phyloP scores from a whole-genome alignment of 2,329 filamentous ascomycete genomes.

The Chaetomiaceae sp. region DNA sequence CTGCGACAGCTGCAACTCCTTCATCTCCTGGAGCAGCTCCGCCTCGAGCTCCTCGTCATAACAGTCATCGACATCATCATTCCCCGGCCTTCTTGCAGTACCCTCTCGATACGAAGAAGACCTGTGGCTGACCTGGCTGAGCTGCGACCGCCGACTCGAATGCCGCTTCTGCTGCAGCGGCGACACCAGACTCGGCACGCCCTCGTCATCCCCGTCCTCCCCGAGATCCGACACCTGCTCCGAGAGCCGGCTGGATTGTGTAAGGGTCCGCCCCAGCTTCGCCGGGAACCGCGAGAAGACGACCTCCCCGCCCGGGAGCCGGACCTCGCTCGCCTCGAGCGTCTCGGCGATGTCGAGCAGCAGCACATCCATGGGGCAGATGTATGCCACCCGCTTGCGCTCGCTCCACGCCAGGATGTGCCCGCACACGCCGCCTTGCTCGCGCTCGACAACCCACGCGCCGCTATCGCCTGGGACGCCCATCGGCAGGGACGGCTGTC shows the following conservation, averaged over 20 bases:
- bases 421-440: constrained; percentile 74
- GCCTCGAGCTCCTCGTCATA: constrained; percentile 24
- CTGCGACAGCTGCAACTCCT: constrained; percentile 16
- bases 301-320: constrained; percentile 54
- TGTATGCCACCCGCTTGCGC: constrained; percentile 78
- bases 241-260: constrained; percentile 13
- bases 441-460: constrained; percentile 84
- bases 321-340: constrained; percentile 65
- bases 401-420: constrained; percentile 87
- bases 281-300: constrained; percentile 6
- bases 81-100: neutral
- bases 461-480: constrained; percentile 85
- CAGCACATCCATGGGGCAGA: constrained; percentile 90
- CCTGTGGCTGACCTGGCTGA: neutral
- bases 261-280: neutral
- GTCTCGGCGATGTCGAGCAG: constrained; percentile 80
- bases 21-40: constrained; percentile 17
- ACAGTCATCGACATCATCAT: constrained; percentile 9
- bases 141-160: constrained; percentile 12
- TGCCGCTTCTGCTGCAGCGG: constrained; percentile 3
- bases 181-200: neutral
- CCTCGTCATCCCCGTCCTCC: constrained; percentile 2
- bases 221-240: constrained; percentile 1
- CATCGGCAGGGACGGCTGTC: constrained; percentile 35
- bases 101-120: neutral